These are phyloP conservation scores for Elongisporangium undulatum DNA, from an alignment of 352 stramenopile species.

Conservation along the genomic window DNA sequence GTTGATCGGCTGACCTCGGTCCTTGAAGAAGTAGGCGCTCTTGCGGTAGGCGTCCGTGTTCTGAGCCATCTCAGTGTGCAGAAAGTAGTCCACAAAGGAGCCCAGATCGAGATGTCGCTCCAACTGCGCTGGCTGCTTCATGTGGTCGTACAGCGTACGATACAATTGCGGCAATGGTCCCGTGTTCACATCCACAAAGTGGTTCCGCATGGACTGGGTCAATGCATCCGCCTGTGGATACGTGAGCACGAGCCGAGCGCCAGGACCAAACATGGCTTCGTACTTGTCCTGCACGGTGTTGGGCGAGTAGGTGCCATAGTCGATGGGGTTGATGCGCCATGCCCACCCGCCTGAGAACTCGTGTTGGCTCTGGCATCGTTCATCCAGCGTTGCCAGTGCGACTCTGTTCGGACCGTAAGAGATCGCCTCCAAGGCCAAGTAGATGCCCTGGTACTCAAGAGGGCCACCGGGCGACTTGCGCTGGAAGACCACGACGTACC, in stretches of 20 bases:
- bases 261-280: conserved; percentile 21
- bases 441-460: conserved; percentile 56
- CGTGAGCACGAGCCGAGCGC: conserved; percentile 21
- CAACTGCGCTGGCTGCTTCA: conserved; percentile 18
- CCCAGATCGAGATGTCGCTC: conserved; percentile 21
- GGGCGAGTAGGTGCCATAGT: conserved; percentile 9
- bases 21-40: conserved; percentile 38
- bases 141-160: conserved; percentile 26
- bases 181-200: conserved; percentile 20
- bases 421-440: conserved; percentile 47
- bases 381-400: conserved; percentile 29
- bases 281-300: conserved; percentile 36
- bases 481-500: conserved; percentile 17
- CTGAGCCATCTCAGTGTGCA: conserved; percentile 36
- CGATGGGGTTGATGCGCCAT: conserved; percentile 46
- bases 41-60: conserved; percentile 30
- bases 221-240: conserved; percentile 9
- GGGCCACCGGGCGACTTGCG: conserved; percentile 7
- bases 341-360: conserved; percentile 51
- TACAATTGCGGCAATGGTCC: conserved; percentile 27
- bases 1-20: conserved; percentile 29
- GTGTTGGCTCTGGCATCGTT: conserved; percentile 11
- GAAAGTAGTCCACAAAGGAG: conserved; percentile 36
- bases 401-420: conserved; percentile 48
- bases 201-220: conserved; percentile 31